Base-by-base conservation (phyloP, 2,329 filamentous ascomycete species). In the Immersiporthe knoxdaviesiana region DNA sequence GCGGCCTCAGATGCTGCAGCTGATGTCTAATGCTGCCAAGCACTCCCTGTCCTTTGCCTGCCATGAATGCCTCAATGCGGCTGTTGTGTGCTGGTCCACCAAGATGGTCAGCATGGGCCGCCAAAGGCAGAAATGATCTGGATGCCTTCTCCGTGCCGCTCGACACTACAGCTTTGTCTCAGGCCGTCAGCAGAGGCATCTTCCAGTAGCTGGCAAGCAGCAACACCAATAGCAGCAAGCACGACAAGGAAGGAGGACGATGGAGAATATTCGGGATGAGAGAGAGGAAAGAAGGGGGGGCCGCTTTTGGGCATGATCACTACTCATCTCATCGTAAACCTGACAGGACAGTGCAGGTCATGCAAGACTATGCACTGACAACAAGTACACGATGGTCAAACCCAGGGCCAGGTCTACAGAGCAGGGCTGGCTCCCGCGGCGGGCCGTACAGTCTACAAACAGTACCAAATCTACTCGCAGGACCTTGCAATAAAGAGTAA, bases 391-490 rank as follows among this genome's bases (percentile, higher is more conserved):
- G n/a, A n/a, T 4, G 10, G 3, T 10, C n/a, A 18, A 35, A 1
- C 7, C 14, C 32, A 54, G 24, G 8, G 21, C 50, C 6, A n/a
- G 21, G 8, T 47, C 21, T 37, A 54, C 44, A 50, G 6, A 4
- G 27, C 21, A 24, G 27, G 41, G 41, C 61, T 50, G 32, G 59
- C 39, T 30, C 59, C 59, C 59, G 59, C 59, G 21, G 37, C 62
- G 62, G 62, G 41, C 62, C 62, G 62, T 63, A 63, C 62, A 35
- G 44, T 63, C 27, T 54, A 47, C 30, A 52, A 37, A 63, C 62
- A 30, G 62, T 52, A 63, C n/a, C 41, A 52, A 30, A 50, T 47
- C 62, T 47, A 30, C 41, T 63, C 44, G n/a, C 30, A 37, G 44
- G n/a, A 35, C 54, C 62, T 63, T 18, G 32, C 24, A 30, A 56